Conservation (phyloP, 257 asterid genomes). For the Ilex asprella region DNA sequence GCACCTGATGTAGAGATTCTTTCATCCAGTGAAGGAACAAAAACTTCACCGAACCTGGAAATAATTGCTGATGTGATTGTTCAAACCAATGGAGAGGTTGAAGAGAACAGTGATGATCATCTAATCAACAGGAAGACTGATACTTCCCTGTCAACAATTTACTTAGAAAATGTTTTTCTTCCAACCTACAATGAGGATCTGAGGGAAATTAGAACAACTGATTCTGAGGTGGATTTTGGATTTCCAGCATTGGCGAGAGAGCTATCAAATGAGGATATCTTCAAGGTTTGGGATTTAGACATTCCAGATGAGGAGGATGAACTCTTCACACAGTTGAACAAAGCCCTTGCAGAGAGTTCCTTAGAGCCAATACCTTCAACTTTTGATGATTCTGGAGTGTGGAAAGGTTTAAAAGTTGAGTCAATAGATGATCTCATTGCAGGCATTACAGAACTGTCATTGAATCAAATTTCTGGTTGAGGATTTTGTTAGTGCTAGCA, state of each 20-base stretch:
- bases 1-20: conserved; percentile 12
- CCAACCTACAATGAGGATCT: conserved; percentile 45
- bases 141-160: conserved; percentile 32
- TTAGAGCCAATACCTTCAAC: conserved; percentile 15
- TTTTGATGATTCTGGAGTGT: conserved; percentile 20
- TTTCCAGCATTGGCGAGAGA: conserved; percentile 25
- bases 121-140: conserved; percentile 17
- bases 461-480: conserved; percentile 20
- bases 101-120: conserved; percentile 8
- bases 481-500: neutral
- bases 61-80: conserved; percentile 8
- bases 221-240: conserved; percentile 23
- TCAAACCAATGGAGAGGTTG: conserved; percentile 17
- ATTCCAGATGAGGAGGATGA: conserved; percentile 29
- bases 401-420: conserved; percentile 20
- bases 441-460: conserved; percentile 48
- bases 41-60: conserved; percentile 12
- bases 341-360: conserved; percentile 22
- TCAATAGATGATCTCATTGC: conserved; percentile 42
- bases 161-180: conserved; percentile 37
- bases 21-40: conserved; percentile 6
- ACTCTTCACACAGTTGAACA: conserved; percentile 19
- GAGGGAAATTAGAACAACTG: conserved; percentile 22
- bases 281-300: conserved; percentile 44
- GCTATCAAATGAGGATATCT: conserved; percentile 22